Evolutionary conservation across 495 filamentous ascomycete genomes (phyloP).

Genomic region (Geoglossum glabrum): DNA sequence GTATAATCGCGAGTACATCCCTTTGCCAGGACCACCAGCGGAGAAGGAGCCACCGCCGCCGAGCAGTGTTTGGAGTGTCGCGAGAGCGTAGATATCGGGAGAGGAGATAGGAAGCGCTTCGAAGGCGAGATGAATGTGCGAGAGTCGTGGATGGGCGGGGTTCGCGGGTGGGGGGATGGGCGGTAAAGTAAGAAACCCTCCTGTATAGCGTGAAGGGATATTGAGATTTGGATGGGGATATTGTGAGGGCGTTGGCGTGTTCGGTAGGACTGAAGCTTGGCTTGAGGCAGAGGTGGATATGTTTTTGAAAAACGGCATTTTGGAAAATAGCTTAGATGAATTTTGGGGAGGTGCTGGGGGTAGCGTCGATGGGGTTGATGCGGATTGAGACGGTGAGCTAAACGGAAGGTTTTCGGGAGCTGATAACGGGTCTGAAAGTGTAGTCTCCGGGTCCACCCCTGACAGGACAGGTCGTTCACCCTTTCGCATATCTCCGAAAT

Average conservation of each 20-base stretch:
- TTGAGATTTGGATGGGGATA: constrained; percentile 30
- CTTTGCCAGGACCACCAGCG: constrained; percentile 94
- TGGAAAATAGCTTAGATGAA: constrained; percentile 48
- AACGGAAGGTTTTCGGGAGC: constrained; percentile 11
- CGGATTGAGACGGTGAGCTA: constrained; percentile 21
- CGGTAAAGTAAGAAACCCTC: constrained; percentile 74
- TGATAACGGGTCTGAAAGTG: constrained; percentile 7
- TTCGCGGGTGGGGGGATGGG: constrained; percentile 55
- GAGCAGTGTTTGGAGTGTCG: constrained; percentile 89
- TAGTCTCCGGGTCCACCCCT: constrained; percentile 33
- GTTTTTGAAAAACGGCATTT: constrained; percentile 86
- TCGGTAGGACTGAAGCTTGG: constrained; percentile 32
- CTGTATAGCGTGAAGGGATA: constrained; percentile 69
- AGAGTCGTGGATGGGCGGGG: constrained; percentile 60
- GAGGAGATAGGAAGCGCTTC: constrained; percentile 83
- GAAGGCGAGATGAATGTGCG: constrained; percentile 85
- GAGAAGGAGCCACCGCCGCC: constrained; percentile 93
- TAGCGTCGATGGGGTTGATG: constrained; percentile 14
- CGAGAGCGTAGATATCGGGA: constrained; percentile 86
- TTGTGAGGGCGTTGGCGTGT: constrained; percentile 22
- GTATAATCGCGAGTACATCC: constrained; percentile 95
- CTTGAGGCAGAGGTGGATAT: constrained; percentile 49
- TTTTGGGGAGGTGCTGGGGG: constrained; percentile 17
- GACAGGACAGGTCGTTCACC: constrained; percentile 32
- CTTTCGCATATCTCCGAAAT: constrained; percentile 76